These are phyloP conservation scores for Auricularia heimuer DNA, from an alignment of 768 basidiomycete genomes.

Conservation along the genomic window DNA sequence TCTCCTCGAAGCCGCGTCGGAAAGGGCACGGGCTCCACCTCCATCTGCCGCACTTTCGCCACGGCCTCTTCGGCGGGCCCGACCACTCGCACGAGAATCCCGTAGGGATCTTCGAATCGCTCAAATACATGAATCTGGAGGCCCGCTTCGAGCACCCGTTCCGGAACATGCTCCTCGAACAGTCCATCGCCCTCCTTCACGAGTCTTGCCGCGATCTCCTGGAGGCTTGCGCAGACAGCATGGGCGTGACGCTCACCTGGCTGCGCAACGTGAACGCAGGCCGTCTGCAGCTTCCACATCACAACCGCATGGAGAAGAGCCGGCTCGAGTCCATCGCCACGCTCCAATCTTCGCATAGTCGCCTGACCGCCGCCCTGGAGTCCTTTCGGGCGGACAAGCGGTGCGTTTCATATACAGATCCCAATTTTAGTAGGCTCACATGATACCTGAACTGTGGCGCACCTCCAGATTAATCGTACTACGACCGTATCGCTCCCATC, in stretches of 20 bases:
- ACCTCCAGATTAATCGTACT: conserved; percentile 27
- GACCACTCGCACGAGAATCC: conserved; percentile 32
- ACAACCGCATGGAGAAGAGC: conserved; percentile 20
- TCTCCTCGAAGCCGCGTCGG: neutral
- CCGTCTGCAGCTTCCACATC: conserved; percentile 29
- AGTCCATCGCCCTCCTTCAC: conserved; percentile 35
- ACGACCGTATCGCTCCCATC: conserved; percentile 49
- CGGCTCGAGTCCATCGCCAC: conserved; percentile 27
- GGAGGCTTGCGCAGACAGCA: conserved; percentile 28
- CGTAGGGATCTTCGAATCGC: conserved; percentile 67
- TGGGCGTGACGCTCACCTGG: conserved; percentile 42
- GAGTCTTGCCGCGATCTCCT: conserved; percentile 49
- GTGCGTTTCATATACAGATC: conserved; percentile 22
- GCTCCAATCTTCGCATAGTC: conserved; percentile 27
- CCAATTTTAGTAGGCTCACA: neutral
- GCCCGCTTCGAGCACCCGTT: conserved; percentile 41
- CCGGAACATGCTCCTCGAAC: conserved; percentile 31
- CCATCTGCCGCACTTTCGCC: neutral
- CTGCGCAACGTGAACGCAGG: conserved; percentile 30
- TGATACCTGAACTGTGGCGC: conserved; percentile 22
- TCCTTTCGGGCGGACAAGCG: conserved; percentile 42
- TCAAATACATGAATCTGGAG: conserved; percentile 61
- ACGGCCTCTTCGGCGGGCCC: neutral
- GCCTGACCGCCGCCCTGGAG: conserved; percentile 30
- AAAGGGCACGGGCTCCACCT: neutral